phyloP scores from a whole-genome alignment of 2,329 filamentous ascomycete species.

The Onygena corvina region DNA sequence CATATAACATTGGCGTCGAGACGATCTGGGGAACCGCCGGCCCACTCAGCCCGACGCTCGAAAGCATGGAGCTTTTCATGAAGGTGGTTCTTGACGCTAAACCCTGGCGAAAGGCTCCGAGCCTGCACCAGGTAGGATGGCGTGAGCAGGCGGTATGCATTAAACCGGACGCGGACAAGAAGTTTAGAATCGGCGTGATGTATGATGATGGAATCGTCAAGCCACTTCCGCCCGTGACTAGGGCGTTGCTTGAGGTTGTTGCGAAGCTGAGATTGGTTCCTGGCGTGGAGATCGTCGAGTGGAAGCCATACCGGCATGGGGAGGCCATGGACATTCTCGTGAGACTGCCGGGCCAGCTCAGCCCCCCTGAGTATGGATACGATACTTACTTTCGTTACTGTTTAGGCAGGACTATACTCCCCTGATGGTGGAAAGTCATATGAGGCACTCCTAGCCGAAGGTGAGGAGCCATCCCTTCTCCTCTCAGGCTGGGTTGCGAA shows the following conservation, averaged over 20 bases:
- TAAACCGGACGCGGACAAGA: conserved; percentile 24
- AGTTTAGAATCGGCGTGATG: conserved; percentile 49
- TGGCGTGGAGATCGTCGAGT: conserved; percentile 21
- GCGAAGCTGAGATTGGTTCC: conserved; percentile 35
- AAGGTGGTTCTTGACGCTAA: conserved; percentile 24
- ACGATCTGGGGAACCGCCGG: conserved; percentile 36
- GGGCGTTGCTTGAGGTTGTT: conserved; percentile 43
- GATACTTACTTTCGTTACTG: no score
- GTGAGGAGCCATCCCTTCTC: conserved; percentile 48
- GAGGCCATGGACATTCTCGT: conserved; percentile 38
- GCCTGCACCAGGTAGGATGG: conserved; percentile 30
- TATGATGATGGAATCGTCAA: conserved; percentile 49
- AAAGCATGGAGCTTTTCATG: conserved; percentile 22
- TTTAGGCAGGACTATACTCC: conserved; percentile 41
- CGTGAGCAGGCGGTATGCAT: conserved; percentile 18
- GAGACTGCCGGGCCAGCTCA: conserved; percentile 21
- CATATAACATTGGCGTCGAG: conserved; percentile 28
- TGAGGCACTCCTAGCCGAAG: conserved; percentile 38
- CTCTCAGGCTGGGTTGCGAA: conserved; percentile 48
- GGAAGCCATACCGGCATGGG: conserved; percentile 38
- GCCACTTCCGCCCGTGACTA: conserved; percentile 47
- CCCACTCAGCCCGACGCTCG: conserved; percentile 21
- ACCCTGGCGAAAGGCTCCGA: conserved; percentile 30
- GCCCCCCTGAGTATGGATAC: background rate
- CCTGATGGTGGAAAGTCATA: conserved; percentile 49